Evolutionary conservation across 2,329 filamentous ascomycete species (phyloP).

Genomic region (Calonectria hongkongensis): DNA sequence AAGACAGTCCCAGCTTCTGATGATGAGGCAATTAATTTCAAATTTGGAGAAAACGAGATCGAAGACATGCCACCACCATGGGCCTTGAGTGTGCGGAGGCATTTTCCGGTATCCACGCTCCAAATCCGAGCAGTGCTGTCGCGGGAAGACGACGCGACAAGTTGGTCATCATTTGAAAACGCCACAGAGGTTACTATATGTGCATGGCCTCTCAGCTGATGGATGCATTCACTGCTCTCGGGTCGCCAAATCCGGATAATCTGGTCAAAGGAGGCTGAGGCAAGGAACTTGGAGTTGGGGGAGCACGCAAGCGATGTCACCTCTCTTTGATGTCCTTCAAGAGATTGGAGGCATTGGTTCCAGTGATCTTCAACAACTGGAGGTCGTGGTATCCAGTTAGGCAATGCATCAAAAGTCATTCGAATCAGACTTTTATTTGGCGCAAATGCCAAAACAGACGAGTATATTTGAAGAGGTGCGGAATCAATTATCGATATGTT

Average conservation of each 20-base stretch:
- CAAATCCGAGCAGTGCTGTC: background rate
- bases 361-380: constrained; percentile 14
- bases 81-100: constrained; percentile 3
- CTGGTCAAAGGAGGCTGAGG: background rate
- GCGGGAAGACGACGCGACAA: background rate
- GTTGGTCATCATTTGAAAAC: background rate
- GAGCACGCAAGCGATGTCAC: background rate
- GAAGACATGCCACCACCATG: background rate
- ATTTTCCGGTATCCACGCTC: background rate
- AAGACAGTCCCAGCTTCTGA: no score
- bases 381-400: constrained; percentile 4
- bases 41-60: no score
- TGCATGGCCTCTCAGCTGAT: background rate
- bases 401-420: background rate
- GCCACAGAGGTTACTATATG: background rate
- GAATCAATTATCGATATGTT: constrained; percentile 1
- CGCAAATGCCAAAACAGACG: constrained; percentile 16
- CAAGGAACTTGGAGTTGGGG: background rate
- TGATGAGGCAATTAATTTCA: no score
- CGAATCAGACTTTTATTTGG: background rate
- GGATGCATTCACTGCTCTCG: background rate
- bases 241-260: background rate
- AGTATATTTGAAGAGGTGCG: constrained; percentile 32
- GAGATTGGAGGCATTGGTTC: background rate
- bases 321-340: background rate